Evolutionary conservation across 352 stramenopile species (phyloP), one percentile per base, ranked within the genome.

Genomic region (Phytophthora idaei): DNA sequence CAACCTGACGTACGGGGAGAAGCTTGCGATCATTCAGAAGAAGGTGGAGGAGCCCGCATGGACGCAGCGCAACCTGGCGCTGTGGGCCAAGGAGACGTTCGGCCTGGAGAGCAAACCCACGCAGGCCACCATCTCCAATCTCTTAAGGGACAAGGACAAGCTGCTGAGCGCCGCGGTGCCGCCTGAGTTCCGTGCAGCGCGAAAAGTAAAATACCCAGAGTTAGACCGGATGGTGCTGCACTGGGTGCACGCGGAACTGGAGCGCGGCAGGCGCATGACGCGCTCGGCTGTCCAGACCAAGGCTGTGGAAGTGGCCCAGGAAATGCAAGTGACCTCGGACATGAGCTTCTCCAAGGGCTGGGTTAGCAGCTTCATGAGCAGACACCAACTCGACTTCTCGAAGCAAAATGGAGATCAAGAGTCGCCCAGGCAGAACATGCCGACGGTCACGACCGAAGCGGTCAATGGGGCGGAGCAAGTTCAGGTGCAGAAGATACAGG

Each of bases 1-100:
- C 49, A 90, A 90, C 75, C 63, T 90, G 68, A 81, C 79, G 73
- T 87, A 89, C 67, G 55, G 77, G 28, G 70, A 90, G 77, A 87
- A 87, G 67, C 61, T 85, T 39, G 65, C 64, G 49, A 83, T 90
- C 61, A 68, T 88, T 51, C 71, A 65, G 47, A 81, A 88, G 71
- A 84, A 90, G 50, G 75, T 85, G 55, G 66, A 74, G 5, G 74
- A 86, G 57, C 69, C 80, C 9, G 39, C 62, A 3, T 87, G 80
- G 80, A 89, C 76, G 48, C 81, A 89, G 61, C 66, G 79, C 41
- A 76, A 73, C 45, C 73, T 89, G 54, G 73, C 76, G 53, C 58
- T 76, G 15, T 90, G 81, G 81, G 74, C 80, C 10, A 80, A 76
- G 51, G 77, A 89, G 57, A 63, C 77, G 60, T 87, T 90, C 57